Base-by-base conservation (phyloP, 345 rosid genomes). In the Acer campestre region DNA sequence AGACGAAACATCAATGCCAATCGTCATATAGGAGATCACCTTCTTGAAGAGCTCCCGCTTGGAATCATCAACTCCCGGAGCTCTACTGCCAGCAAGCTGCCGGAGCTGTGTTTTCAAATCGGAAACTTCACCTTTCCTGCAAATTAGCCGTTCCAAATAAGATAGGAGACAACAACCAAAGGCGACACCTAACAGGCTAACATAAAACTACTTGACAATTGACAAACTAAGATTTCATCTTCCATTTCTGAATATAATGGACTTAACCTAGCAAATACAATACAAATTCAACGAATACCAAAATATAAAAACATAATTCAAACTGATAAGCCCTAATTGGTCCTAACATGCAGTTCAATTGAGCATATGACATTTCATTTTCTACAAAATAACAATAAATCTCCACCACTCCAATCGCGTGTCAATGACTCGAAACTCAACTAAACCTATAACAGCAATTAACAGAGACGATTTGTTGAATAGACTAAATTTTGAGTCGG, bases 31-130 rank as follows among this genome's bases (percentile, higher is more conserved):
- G 2, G 99, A 92, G 62, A 96, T 96, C 51, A 91, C 99, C 80
- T 94, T 96, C 90, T 96, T 96, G 88, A 80, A 96, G 73, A 96
- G 91, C 67, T 96, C 99, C 0, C 97, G 93, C 83, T 96, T 96
- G 7, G 98, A 94, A 86, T 96, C 98, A 75, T 96, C 99, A 48
- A 87, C 92, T 48, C 99, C 97, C 14, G 97, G 97, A 53, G 97
- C 94, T 76, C 98, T 85, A 76, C 99, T 96, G 12, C 99, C 97
- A 56, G 99, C 99, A 63, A 96, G 92, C 82, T 91, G 98, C 70
- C 99, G 92, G 79, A 96, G 98, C 87, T 96, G 99, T 11, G 87
- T 68, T 82, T 94, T 96, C 82, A 96, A 85, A 87, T 96, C 99
- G 6, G 97, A 82, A 25, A 96, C 99, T 79, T 96, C 99, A 68